Conservation (phyloP, 805 yeast genomes). For the Sugiyamaella chiloensis region DNA sequence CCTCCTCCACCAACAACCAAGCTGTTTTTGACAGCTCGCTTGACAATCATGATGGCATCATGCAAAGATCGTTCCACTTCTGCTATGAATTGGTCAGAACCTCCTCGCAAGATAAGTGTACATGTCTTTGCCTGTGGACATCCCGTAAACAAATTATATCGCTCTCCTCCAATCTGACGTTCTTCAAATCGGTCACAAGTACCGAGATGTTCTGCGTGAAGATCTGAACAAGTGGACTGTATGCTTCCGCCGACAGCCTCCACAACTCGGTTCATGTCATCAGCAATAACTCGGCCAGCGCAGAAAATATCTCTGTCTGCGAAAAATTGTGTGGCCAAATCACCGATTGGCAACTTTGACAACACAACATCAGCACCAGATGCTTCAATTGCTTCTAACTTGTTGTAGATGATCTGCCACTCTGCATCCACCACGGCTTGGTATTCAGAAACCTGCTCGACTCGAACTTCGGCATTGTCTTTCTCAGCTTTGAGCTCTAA, state of each 20-base stretch:
- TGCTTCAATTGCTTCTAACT: slow-evolving; percentile 74
- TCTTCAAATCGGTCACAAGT: slow-evolving; percentile 86
- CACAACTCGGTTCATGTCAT: slow-evolving; percentile 89
- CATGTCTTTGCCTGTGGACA: slow-evolving; percentile 92
- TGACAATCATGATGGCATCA: slow-evolving; percentile 98
- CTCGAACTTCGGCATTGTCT: slow-evolving; percentile 97
- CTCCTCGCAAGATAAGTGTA: slow-evolving; percentile 91
- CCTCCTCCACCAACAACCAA: slow-evolving; percentile 98
- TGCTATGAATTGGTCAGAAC: slow-evolving; percentile 96
- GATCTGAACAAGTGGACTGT: slow-evolving; percentile 64
- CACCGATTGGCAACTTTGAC: slow-evolving; percentile 95
- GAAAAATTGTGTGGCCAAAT: slow-evolving; percentile 96
- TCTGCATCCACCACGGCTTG: slow-evolving; percentile 99
- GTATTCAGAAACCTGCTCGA: slow-evolving; percentile 88
- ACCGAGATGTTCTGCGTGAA: slow-evolving; percentile 70
- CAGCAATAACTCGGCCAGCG: slow-evolving; percentile 89
- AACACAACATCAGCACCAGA: slow-evolving; percentile 92
- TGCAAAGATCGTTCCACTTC: slow-evolving; percentile 97
- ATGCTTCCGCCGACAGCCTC: slow-evolving; percentile 91
- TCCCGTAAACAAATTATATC: slow-evolving; percentile 90
- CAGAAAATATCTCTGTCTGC: slow-evolving; percentile 96
- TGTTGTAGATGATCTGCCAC: slow-evolving; percentile 88
- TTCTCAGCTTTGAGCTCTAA: slow-evolving; percentile 96
- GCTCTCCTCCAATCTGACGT: slow-evolving; percentile 91
- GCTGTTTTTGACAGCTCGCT: slow-evolving; percentile 85